Evolutionary conservation across 805 yeast genomes (phyloP).

Genomic region (Saturnispora gosingensis): DNA sequence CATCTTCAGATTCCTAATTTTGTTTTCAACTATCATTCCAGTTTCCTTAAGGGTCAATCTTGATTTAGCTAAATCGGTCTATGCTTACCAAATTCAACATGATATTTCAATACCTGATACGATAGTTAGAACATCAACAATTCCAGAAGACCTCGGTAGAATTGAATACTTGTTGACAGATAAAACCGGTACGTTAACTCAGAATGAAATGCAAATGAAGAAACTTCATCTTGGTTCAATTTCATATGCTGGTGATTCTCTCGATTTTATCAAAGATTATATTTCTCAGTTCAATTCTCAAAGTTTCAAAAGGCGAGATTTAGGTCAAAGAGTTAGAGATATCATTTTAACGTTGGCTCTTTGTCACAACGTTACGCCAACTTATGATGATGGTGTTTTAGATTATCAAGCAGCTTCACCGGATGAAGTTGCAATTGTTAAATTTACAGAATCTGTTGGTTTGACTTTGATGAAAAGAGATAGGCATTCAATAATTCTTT

Average conservation of each 20-base stretch:
- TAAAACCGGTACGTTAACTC: constrained; percentile 96
- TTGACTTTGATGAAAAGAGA: constrained; percentile 74
- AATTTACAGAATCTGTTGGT: constrained; percentile 82
- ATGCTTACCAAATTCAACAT: constrained; percentile 90
- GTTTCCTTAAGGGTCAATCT: constrained; percentile 90
- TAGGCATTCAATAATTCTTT: constrained; percentile 58
- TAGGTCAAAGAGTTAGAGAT: constrained; percentile 70
- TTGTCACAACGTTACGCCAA: constrained; percentile 97
- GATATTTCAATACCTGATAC: constrained; percentile 76
- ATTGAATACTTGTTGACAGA: constrained; percentile 88
- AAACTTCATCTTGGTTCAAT: constrained; percentile 89
- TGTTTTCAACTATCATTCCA: constrained; percentile 93
- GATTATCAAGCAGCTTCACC: constrained; percentile 98
- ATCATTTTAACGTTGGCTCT: constrained; percentile 73
- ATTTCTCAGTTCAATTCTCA: constrained; percentile 31
- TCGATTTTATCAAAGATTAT: constrained; percentile 77
- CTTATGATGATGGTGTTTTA: constrained; percentile 58
- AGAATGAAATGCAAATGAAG: constrained; percentile 95
- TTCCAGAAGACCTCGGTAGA: constrained; percentile 96
- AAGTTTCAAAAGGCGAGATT: constrained; percentile 47
- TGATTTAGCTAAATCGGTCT: constrained; percentile 92
- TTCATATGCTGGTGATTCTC: constrained; percentile 83
- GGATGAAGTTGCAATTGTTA: constrained; percentile 95
- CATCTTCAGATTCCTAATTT: constrained; percentile 78
- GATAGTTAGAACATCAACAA: constrained; percentile 92